Conservation (phyloP, 306 rosid genomes). For the Quillaja saponaria region DNA sequence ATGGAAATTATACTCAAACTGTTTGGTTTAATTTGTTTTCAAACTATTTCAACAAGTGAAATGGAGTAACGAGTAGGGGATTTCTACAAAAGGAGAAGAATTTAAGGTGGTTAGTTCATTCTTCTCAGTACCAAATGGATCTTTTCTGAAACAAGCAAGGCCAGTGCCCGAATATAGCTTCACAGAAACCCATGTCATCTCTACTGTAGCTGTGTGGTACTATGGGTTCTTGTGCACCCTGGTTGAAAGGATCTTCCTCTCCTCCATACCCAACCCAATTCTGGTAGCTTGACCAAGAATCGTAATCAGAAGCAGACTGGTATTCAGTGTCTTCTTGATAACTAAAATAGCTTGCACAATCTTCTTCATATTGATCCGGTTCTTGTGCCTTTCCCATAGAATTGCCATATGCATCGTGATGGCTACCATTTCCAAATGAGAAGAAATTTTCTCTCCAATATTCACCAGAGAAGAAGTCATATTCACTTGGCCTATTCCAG, state of each 20-base stretch:
- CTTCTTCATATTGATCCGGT: conserved; percentile 9
- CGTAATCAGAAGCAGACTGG: conserved; percentile 25
- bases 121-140: neutral
- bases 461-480: neutral
- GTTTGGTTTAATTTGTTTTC: too few relatives aligned
- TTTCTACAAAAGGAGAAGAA: too few relatives aligned
- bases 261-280: conserved; percentile 9
- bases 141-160: conserved; percentile 40
- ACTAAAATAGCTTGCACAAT: neutral
- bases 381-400: conserved; percentile 9
- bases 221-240: conserved; percentile 22
- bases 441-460: conserved; percentile 20
- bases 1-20: too few relatives aligned
- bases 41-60: too few relatives aligned
- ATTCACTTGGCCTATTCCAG: conserved; percentile 19
- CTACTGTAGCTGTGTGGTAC: neutral
- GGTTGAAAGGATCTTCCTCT: neutral
- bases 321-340: conserved; percentile 18
- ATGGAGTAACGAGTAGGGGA: too few relatives aligned
- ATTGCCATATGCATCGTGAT: conserved; percentile 16
- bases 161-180: conserved; percentile 40
- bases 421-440: conserved; percentile 19
- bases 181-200: conserved; percentile 26
- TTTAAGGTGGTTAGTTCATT: neutral
- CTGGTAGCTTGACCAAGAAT: conserved; percentile 4